Evolutionary conservation across 2,329 filamentous ascomycete genomes (phyloP).

Genomic region (Didymellaceae sp.): DNA sequence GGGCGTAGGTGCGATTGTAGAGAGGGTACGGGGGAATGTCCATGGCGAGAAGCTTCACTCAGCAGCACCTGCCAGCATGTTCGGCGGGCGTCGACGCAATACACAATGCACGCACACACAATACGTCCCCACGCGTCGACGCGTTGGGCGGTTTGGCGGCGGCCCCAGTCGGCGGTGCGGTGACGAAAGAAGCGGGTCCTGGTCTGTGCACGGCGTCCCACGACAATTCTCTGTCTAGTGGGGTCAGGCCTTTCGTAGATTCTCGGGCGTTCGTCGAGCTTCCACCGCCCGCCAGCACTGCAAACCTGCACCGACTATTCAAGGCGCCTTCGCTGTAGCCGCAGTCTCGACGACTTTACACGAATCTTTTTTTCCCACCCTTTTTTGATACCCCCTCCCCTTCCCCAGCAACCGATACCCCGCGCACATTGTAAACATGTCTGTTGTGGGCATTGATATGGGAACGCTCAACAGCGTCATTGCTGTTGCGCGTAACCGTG

Average conservation of each 20-base stretch:
- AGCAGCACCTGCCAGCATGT: background rate
- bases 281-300: constrained; percentile 20
- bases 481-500: constrained; percentile 96
- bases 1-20: constrained; percentile 61
- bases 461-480: constrained; percentile 96
- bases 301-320: constrained; percentile 13
- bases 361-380: constrained; percentile 16
- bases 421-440: constrained; percentile 57
- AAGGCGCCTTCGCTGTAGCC: constrained; percentile 15
- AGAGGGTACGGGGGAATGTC: constrained; percentile 52
- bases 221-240: constrained; percentile 11
- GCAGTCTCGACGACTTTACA: constrained; percentile 12
- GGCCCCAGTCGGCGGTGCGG: constrained; percentile 3
- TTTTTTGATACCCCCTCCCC: constrained; percentile 19
- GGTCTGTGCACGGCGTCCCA: constrained; percentile 2
- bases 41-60: too few relatives aligned
- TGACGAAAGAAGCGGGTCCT: constrained; percentile 11
- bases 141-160: background rate
- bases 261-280: constrained; percentile 13
- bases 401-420: constrained; percentile 30
- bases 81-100: too few relatives aligned
- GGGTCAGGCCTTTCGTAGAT: constrained; percentile 10
- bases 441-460: constrained; percentile 84
- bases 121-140: background rate
- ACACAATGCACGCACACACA: background rate